phyloP scores from a whole-genome alignment of 1,139 yeast species.

The Meyerozyma smithsonii region DNA sequence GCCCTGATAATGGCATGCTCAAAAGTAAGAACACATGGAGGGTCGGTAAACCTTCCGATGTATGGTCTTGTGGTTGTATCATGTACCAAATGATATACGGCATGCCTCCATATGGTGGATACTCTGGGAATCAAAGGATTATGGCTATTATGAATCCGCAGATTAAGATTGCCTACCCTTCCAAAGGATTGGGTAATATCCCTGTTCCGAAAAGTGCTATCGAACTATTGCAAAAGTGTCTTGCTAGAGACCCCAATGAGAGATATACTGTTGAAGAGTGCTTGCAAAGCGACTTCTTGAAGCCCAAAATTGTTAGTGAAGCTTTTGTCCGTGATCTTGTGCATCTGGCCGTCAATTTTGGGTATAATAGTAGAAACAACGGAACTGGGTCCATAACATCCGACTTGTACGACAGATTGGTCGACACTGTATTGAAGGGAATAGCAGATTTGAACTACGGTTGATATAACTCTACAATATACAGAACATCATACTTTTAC shows the following conservation, averaged over 20 bases:
- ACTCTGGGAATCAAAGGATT: constrained; percentile 72
- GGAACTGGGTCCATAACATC: constrained; percentile 32
- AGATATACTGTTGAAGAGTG: constrained; percentile 66
- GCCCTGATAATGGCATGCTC: constrained; percentile 5
- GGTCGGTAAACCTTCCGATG: constrained; percentile 93
- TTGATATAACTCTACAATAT: constrained; percentile 10
- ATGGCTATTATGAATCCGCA: constrained; percentile 86
- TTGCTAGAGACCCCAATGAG: constrained; percentile 64
- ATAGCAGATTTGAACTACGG: constrained; percentile 37
- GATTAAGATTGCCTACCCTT: constrained; percentile 68
- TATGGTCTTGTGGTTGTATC: constrained; percentile 98
- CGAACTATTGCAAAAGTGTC: constrained; percentile 68
- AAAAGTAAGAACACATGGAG: constrained; percentile 54
- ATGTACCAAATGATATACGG: constrained; percentile 95
- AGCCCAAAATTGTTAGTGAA: constrained; percentile 70
- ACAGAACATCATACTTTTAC: constrained; percentile 6
- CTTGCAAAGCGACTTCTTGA: constrained; percentile 53
- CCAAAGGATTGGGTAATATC: constrained; percentile 56
- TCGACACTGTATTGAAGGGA: constrained; percentile 37
- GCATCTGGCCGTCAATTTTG: constrained; percentile 70
- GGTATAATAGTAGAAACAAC: constrained; percentile 37
- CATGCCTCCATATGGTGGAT: constrained; percentile 82
- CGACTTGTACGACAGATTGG: constrained; percentile 39
- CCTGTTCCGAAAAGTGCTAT: constrained; percentile 66
- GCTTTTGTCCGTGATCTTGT: constrained; percentile 66